phyloP scores from a whole-genome alignment of 2,329 filamentous ascomycete species.

The Beauveria australis region DNA sequence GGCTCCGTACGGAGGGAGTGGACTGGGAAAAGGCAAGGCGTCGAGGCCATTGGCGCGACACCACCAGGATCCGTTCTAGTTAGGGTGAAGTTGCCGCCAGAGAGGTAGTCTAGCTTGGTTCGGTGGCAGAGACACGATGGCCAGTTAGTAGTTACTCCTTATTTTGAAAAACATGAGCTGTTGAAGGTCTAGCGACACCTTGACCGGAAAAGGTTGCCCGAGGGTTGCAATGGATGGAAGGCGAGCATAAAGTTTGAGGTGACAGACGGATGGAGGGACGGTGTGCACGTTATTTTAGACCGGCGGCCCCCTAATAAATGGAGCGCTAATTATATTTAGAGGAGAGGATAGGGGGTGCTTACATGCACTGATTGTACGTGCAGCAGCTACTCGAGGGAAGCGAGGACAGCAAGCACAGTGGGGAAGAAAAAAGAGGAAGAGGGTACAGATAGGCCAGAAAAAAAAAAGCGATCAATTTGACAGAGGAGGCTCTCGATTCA shows the following conservation, averaged over 20 bases:
- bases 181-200: too few species aligned
- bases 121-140: background rate
- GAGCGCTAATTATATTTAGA: conserved; percentile 4
- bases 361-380: too few species aligned
- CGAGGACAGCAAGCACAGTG: background rate
- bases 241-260: background rate
- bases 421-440: background rate
- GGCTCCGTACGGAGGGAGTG: background rate
- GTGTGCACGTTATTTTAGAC: background rate
- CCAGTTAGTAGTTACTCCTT: too few species aligned
- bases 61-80: background rate
- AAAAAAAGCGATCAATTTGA: too few species aligned
- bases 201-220: background rate
- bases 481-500: too few species aligned
- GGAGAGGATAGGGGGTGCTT: background rate
- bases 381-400: background rate
- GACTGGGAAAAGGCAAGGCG: background rate
- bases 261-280: background rate
- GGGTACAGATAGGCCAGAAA: too few species aligned
- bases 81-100: background rate
- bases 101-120: background rate
- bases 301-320: background rate
- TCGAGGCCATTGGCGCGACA: background rate
- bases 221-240: background rate
- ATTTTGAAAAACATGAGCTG: too few species aligned